A percentile compares a stretch with the other conserved stretches of the same genome.
phyloP scores from a whole-genome alignment of 129 eudicot genomes.

The Cynara cardunculus region DNA sequence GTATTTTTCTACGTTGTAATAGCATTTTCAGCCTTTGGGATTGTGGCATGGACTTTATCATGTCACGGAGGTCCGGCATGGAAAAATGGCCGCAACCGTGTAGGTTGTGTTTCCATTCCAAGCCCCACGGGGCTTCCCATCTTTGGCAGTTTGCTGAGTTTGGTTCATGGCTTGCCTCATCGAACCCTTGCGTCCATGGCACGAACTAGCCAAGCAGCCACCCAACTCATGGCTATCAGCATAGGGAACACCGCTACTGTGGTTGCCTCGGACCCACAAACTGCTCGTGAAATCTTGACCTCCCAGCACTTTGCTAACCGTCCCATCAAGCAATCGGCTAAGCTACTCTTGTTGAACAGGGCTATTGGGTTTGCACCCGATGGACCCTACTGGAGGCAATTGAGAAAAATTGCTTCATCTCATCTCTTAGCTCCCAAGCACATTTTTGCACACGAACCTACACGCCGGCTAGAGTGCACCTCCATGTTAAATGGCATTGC shows the following conservation, averaged over 20 bases:
- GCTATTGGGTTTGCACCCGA: slow-evolving; percentile 79
- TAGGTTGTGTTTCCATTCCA: slow-evolving; percentile 46
- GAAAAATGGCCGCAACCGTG: slow-evolving; percentile 40
- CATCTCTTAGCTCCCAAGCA: slow-evolving; percentile 64
- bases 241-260: slow-evolving; percentile 59
- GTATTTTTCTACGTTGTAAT: slow-evolving; percentile 9
- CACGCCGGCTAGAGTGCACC: slow-evolving; percentile 42
- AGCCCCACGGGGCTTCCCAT: slow-evolving; percentile 52
- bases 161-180: slow-evolving; percentile 62
- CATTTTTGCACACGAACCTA: slow-evolving; percentile 41
- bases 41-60: slow-evolving; percentile 42
- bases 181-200: slow-evolving; percentile 54
- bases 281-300: slow-evolving; percentile 52
- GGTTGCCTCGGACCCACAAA: slow-evolving; percentile 54
- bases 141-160: slow-evolving; percentile 46
- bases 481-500: slow-evolving; percentile 38
- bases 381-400: slow-evolving; percentile 62
- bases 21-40: slow-evolving; percentile 20
- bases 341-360: slow-evolving; percentile 56
- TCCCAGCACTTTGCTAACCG: slow-evolving; percentile 61
- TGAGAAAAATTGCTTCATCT: slow-evolving; percentile 52
- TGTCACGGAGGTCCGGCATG: slow-evolving; percentile 54
- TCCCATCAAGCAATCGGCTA: slow-evolving; percentile 69
- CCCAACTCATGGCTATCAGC: slow-evolving; percentile 71
- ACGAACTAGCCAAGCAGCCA: slow-evolving; percentile 22